Base-by-base conservation (phyloP, 2,329 filamentous ascomycete genomes). In the Paracorniculantispora psalliotae region DNA sequence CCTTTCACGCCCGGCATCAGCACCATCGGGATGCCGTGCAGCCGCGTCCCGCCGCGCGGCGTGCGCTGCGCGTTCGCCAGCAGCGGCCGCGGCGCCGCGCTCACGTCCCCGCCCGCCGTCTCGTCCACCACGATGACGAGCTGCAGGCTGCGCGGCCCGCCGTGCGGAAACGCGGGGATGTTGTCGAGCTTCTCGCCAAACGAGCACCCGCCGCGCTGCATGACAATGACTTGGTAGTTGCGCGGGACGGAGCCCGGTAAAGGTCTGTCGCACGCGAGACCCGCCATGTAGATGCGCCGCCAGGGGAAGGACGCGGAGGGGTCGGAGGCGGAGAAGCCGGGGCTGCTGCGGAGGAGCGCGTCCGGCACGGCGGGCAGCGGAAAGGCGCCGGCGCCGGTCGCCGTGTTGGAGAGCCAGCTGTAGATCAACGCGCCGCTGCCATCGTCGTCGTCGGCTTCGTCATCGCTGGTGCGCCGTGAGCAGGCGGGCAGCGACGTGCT, bases 141-240 rank as follows among this genome's bases (percentile, higher is more conserved):
- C 71, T 96, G 90, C 19, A 97, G 77, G 35, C 54, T 49, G 21
- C 28, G 9, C n/a, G 25, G 10, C 7, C n/a, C 33, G 13, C 21
- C 54, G 23, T 33, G 43, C 21, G 85, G 79, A 69, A 87, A 93
- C 10, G 84, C 83, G 0, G 93, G 92, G n/a, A 97, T 92, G 64
- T 91, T 92, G 54, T 82, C 80, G 1, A 97, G 76, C 72, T 99
- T 99, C 28, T 88, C 76, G 37, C 84, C 87, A 72, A 97, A 97
- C 25, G 83, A 88, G 75, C 94, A 99, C 1, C 85, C 86, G 41
- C 94, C 93, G 6, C 94, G 86, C 28, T 84, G 86, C 66, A 97
- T 80, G 52, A 96, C 83, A 61, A 99, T 86, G 61, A 97, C 79
- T 54, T 96, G 87, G 73, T 96, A 79, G 48, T 78, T 72, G 28